Percentiles rank a stretch among this genome's conserved stretches.
These are phyloP conservation scores for Fraxinus sp. DNA, from an alignment of 305 asterid genomes.

Conservation along the genomic window DNA sequence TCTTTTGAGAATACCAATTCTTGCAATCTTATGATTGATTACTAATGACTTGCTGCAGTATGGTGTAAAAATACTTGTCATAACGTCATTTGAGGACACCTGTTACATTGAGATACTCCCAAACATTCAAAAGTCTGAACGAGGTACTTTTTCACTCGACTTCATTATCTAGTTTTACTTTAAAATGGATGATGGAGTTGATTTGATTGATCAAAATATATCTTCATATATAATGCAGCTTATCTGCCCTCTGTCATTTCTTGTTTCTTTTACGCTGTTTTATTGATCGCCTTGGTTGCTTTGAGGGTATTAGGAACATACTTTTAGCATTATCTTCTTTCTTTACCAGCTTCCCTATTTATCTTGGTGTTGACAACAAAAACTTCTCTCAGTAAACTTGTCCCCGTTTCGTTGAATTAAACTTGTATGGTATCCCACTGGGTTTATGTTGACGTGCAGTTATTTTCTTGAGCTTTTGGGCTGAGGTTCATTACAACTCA, in stretches of 20 bases:
- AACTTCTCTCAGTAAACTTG: neutral
- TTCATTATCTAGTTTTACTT: neutral
- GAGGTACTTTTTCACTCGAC: conserved; percentile 48
- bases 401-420: neutral
- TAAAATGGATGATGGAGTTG: neutral
- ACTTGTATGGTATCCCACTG: neutral
- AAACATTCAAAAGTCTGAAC: conserved; percentile 70
- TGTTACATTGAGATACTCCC: conserved; percentile 95
- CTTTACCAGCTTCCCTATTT: neutral
- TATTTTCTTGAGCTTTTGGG: conserved; percentile 83
- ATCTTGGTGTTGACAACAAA: neutral
- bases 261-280: neutral
- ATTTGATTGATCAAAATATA: neutral
- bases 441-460: conserved; percentile 39
- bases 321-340: neutral
- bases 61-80: conserved; percentile 83
- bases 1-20: conserved; percentile 1
- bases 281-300: neutral
- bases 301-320: neutral
- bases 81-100: conserved; percentile 92
- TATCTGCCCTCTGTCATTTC: neutral
- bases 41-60: conserved; percentile 59
- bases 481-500: conserved; percentile 87
- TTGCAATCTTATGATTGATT: conserved; percentile 23
- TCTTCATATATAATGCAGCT: neutral